Evolutionary conservation across 148 eudicot species (phyloP), one percentile per base, ranked within the genome.

Genomic region (Rhododendron henanense): DNA sequence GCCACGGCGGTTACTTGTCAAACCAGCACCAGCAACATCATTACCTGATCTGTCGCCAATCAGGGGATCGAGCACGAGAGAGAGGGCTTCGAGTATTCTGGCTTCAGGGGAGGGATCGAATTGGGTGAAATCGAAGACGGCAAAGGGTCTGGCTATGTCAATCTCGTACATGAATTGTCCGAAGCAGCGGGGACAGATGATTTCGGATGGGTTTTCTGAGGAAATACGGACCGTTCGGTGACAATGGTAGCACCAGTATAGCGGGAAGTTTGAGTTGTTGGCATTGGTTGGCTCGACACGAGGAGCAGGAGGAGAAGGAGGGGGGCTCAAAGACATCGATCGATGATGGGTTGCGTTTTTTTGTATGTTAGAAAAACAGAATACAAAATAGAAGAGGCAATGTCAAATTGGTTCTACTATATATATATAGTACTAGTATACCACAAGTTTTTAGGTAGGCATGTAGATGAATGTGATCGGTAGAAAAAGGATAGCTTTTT

Each of bases 161-260:
- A 94, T 89, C 79, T 96, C 97, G 19, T 76, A 74, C 4, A 96
- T 88, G 75, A 96, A 96, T 9, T 90, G 94, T 85, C 96, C 95
- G 33, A 89, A 85, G 87, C 99, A 96, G n/a, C 94, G 91, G 1
- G 99, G 96, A 59, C 99, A 95, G 59, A 81, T 71, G 15, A 90
- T 82, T 23, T 89, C 87, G 0, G 96, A 91, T 3, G 89, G 89
- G 86, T 88, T 91, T 31, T 78, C 87, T 0, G 94, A 81, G 63
- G 93, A 79, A 18, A 94, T 83, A 44, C 97, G 86, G 87, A 95
- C 94, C 0, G 93, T 85, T 7, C 89, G 94, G 83, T 84, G 92
- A 85, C 99, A 96, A 44, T 93, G 95, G 90, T 94, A 94, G 81
- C 99, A 96, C 98, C 98, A 95, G 86, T 93, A 93, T 3, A 89